These are phyloP conservation scores for Schwanniomyces polymorphus DNA, from an alignment of 805 yeast genomes.

Conservation along the genomic window DNA sequence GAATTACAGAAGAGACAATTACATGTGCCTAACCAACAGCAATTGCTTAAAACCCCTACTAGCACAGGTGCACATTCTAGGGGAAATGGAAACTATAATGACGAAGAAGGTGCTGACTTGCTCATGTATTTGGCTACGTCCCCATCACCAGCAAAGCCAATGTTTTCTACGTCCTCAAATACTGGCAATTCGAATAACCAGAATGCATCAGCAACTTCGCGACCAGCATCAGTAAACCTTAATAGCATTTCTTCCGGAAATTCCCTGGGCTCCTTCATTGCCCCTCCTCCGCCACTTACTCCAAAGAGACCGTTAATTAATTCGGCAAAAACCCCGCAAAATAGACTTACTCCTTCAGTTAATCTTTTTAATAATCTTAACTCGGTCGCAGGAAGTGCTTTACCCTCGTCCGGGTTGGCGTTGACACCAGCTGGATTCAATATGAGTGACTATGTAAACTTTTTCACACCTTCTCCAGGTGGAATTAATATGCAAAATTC, in stretches of 20 bases:
- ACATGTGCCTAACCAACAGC: slow-evolving; percentile 3
- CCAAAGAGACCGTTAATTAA: slow-evolving; percentile 35
- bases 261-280: slow-evolving; percentile 25
- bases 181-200: slow-evolving; percentile 4
- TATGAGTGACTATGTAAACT: slow-evolving; percentile 79
- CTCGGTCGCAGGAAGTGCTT: slow-evolving; percentile 22
- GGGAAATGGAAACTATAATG: slow-evolving; percentile 25
- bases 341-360: slow-evolving; percentile 40
- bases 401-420: slow-evolving; percentile 44
- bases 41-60: slow-evolving; percentile 36
- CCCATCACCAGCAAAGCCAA: slow-evolving; percentile 62
- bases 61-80: slow-evolving; percentile 17
- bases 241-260: slow-evolving; percentile 10
- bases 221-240: slow-evolving; percentile 28
- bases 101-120: slow-evolving; percentile 76
- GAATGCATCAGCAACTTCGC: slow-evolving; percentile 9
- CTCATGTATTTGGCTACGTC: slow-evolving; percentile 81
- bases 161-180: slow-evolving; percentile 32
- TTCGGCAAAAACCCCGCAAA: slow-evolving; percentile 38
- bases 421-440: slow-evolving; percentile 70
- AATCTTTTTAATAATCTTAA: slow-evolving; percentile 24
- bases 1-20: slow-evolving; percentile 25
- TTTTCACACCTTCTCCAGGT: slow-evolving; percentile 72
- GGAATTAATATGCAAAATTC: slow-evolving; percentile 9
- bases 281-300: slow-evolving; percentile 45